A percentile compares a stretch with the other conserved stretches of the same genome.
phyloP scores from a whole-genome alignment of 805 yeast genomes.

The Myxozyma mucilagina region DNA sequence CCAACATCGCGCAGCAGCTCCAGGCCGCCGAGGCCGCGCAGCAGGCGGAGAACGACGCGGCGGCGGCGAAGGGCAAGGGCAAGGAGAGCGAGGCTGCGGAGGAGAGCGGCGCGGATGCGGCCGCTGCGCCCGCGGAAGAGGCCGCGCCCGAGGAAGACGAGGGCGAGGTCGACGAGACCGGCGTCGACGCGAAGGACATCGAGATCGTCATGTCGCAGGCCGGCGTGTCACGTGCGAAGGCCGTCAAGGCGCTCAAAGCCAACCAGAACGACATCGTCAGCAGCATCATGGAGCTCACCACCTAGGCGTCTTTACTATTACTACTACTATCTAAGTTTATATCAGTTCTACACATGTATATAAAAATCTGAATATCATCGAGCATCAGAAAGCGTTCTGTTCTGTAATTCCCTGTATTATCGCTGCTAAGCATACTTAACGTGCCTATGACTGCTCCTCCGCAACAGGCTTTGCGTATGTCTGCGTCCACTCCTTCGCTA shows the following conservation, averaged over 20 bases:
- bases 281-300: conserved; percentile 71
- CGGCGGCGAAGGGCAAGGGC: conserved; percentile 37
- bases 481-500: conserved; percentile 61
- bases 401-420: background rate
- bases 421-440: background rate
- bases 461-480: conserved; percentile 49
- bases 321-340: no score
- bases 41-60: conserved; percentile 32
- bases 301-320: conserved; percentile 29
- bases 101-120: conserved; percentile 53
- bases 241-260: conserved; percentile 83
- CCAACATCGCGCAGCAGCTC: conserved; percentile 66
- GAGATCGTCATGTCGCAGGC: conserved; percentile 89
- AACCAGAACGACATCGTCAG: conserved; percentile 94
- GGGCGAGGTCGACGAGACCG: conserved; percentile 75
- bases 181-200: conserved; percentile 78
- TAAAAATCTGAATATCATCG: no score
- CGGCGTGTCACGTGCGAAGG: conserved; percentile 83
- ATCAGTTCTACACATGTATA: no score
- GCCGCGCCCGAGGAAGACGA: conserved; percentile 37
- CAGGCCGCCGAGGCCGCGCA: conserved; percentile 49
- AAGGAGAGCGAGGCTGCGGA: conserved; percentile 43
- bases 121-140: conserved; percentile 38
- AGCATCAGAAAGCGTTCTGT: background rate
- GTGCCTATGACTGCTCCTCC: background rate